phyloP scores from a whole-genome alignment of 2,329 filamentous ascomycete species.

The Ceratocystis ficicola region DNA sequence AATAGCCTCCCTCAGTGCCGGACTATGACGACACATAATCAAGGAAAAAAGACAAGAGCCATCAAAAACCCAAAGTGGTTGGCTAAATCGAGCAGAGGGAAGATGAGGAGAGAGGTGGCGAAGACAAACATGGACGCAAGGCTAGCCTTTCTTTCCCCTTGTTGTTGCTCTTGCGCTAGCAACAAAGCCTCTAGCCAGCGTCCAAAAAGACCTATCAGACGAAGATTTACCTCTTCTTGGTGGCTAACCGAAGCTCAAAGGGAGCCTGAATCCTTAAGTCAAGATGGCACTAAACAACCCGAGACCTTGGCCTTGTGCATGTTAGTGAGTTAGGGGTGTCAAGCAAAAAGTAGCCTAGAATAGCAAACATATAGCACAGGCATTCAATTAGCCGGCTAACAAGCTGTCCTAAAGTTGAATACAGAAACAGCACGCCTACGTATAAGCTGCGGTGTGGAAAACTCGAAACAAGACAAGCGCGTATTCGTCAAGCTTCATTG shows the following conservation, averaged over 20 bases:
- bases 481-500: not conserved
- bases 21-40: not conserved
- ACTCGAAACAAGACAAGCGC: not conserved
- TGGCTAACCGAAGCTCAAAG: not conserved
- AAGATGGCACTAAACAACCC: slow-evolving; percentile 3
- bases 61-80: not conserved
- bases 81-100: not conserved
- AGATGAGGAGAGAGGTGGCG: not conserved
- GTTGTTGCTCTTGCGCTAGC: not conserved
- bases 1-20: not conserved
- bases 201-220: not conserved
- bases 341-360: not conserved
- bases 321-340: not conserved
- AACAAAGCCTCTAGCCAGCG: not conserved
- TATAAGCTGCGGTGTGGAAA: not conserved
- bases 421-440: not conserved
- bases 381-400: not conserved
- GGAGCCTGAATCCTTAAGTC: not conserved
- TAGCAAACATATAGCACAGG: not conserved
- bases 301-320: not conserved
- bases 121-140: not conserved
- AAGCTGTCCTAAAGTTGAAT: not conserved
- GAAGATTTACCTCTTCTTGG: not conserved
- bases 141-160: not conserved
- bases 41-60: not conserved